Percentiles rank a stretch among this genome's conserved stretches.
phyloP scores from a whole-genome alignment of 1,284 basidiomycete species.

The Ceraceosorus guamensis region DNA sequence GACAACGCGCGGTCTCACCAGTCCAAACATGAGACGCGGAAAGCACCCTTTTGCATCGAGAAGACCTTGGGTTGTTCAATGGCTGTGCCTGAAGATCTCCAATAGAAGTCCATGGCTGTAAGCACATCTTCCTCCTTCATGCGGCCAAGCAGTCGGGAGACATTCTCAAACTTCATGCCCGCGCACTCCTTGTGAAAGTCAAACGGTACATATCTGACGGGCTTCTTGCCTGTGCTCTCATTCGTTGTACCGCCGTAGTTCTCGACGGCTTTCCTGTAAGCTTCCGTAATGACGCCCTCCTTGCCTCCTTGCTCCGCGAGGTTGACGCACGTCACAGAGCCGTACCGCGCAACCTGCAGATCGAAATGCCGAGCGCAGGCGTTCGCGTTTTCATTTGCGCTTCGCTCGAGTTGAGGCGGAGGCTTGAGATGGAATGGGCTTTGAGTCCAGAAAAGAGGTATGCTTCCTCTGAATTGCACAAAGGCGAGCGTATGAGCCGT shows the following conservation, averaged over 20 bases:
- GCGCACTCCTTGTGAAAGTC: slow-evolving; percentile 86
- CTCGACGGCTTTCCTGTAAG: slow-evolving; percentile 65
- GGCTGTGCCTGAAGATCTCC: background rate
- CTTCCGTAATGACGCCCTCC: slow-evolving; percentile 70
- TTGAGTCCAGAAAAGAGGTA: slow-evolving; percentile 17
- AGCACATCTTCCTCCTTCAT: slow-evolving; percentile 61
- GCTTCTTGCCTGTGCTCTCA: background rate
- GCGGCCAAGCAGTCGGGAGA: slow-evolving; percentile 65
- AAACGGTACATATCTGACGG: slow-evolving; percentile 54
- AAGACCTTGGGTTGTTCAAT: slow-evolving; percentile 13
- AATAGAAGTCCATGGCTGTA: slow-evolving; percentile 54
- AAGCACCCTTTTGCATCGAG: slow-evolving; percentile 76
- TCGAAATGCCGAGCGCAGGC: slow-evolving; percentile 70
- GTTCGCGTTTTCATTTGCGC: slow-evolving; percentile 64
- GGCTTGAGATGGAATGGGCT: slow-evolving; percentile 69
- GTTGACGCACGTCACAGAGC: slow-evolving; percentile 53
- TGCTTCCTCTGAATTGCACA: slow-evolving; percentile 14
- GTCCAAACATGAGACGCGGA: slow-evolving; percentile 85
- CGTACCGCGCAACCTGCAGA: slow-evolving; percentile 61
- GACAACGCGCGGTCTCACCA: slow-evolving; percentile 51
- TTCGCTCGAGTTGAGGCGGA: slow-evolving; percentile 71
- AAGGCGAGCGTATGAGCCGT: slow-evolving; percentile 15
- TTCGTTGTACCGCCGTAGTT: slow-evolving; percentile 48
- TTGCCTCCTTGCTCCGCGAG: slow-evolving; percentile 84
- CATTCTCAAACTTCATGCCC: slow-evolving; percentile 90